A percentile compares a stretch with the other conserved stretches of the same genome.
Conservation (phyloP, 305 asterid genomes). For the Stenogyne calaminthoides region DNA sequence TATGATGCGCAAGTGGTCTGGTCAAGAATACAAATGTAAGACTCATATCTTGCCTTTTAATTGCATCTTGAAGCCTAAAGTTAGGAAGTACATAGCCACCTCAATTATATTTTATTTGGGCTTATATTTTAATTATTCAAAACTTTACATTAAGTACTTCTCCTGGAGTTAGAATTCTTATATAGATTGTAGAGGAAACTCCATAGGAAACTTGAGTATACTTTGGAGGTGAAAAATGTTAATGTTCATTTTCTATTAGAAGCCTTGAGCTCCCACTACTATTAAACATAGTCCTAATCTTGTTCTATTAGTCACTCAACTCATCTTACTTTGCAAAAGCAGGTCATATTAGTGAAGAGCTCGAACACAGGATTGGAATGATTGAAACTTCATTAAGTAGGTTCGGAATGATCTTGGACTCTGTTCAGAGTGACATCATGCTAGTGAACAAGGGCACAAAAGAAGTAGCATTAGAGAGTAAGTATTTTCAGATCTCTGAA, state of each 20-base stretch:
- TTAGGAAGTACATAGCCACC: not conserved
- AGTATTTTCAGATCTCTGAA: conserved; percentile 39
- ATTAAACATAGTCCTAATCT: not conserved
- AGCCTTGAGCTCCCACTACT: not conserved
- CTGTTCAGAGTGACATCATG: conserved; percentile 83
- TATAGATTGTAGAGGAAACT: not conserved
- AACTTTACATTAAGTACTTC: conserved; percentile 18
- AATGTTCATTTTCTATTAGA: conserved; percentile 8
- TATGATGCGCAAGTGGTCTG: conserved; percentile 68
- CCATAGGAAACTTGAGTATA: not conserved
- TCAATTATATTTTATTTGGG: not conserved
- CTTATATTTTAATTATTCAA: not conserved
- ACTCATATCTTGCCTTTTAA: conserved; percentile 26
- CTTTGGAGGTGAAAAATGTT: conserved; percentile 14
- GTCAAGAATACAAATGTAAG: conserved; percentile 79
- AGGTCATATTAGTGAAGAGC: conserved; percentile 80
- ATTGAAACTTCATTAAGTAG: conserved; percentile 81
- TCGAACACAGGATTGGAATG: conserved; percentile 80
- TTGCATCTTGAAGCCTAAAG: conserved; percentile 20
- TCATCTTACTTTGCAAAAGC: conserved; percentile 38
- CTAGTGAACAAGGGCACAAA: conserved; percentile 84
- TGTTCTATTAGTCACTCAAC: conserved; percentile 19
- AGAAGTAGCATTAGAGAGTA: conserved; percentile 72
- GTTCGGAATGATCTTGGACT: conserved; percentile 81
- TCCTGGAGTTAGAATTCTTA: conserved; percentile 17